phyloP scores from a whole-genome alignment of 2,329 filamentous ascomycete genomes.

The Penicillium palitans region DNA sequence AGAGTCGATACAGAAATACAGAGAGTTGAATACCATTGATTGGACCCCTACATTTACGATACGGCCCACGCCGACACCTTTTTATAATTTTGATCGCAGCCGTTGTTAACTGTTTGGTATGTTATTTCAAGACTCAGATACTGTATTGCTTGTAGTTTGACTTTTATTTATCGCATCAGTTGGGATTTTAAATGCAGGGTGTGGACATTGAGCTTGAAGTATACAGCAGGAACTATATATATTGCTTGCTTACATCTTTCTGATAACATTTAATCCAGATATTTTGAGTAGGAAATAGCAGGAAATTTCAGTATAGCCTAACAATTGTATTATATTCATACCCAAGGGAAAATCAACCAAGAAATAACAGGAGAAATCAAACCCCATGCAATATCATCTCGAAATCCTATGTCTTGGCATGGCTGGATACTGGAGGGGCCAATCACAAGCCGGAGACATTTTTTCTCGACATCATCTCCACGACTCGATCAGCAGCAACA shows the following conservation, averaged over 20 bases:
- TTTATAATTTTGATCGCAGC: constrained; percentile 2
- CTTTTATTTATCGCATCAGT: neutral
- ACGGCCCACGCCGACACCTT: no score
- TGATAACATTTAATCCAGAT: neutral
- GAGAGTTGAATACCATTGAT: no score
- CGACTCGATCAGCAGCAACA: constrained; percentile 14
- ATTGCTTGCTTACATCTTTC: neutral
- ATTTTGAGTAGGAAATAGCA: neutral
- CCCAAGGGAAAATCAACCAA: neutral
- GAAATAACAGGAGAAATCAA: neutral
- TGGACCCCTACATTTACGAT: no score
- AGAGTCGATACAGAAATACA: no score
- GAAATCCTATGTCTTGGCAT: constrained; percentile 25
- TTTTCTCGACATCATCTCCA: constrained; percentile 26
- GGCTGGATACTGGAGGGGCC: constrained; percentile 18
- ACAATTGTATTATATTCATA: accelerated
- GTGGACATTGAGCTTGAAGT: neutral
- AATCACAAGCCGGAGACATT: constrained; percentile 27
- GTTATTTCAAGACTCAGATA: accelerated
- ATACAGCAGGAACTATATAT: neutral
- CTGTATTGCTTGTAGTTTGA: neutral
- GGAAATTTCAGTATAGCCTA: no score
- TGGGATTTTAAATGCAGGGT: neutral
- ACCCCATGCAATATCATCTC: neutral
- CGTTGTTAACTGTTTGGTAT: neutral